Evolutionary conservation across 257 asterid species (phyloP).

Genomic region (Asclepias syriaca): DNA sequence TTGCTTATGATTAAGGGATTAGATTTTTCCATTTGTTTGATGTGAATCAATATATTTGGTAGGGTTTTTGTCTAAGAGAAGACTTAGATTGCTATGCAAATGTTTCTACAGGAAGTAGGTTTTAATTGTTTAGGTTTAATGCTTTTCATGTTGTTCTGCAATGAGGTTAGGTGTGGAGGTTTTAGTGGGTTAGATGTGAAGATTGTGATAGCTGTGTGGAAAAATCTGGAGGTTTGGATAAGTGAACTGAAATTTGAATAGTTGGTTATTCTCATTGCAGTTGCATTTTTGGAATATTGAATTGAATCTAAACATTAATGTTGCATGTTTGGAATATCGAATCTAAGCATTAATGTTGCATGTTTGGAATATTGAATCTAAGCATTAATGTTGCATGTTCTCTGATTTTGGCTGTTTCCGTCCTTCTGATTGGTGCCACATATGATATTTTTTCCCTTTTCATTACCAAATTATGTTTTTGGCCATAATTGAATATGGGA

Average conservation of each 20-base stretch:
- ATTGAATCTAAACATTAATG: not conserved
- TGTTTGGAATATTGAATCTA: not conserved
- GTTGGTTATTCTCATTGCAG: not conserved
- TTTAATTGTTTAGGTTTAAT: not conserved
- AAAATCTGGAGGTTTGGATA: not conserved
- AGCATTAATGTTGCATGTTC: not conserved
- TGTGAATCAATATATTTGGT: not conserved
- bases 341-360: not conserved
- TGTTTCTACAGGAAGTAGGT: not conserved
- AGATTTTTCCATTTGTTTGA: not conserved
- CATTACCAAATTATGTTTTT: not conserved
- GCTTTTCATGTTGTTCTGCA: not conserved
- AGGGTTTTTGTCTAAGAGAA: not conserved
- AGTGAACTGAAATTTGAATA: not conserved
- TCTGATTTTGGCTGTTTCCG: not conserved
- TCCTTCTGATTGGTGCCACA: not conserved
- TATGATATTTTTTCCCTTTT: not conserved
- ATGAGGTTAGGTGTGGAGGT: not conserved
- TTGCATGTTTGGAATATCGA: not conserved
- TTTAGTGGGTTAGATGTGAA: not conserved
- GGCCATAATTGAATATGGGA: not conserved
- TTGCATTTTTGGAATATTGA: not conserved
- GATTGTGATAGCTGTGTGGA: not conserved
- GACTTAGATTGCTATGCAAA: not conserved
- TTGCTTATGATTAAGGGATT: not conserved